A percentile compares a stretch with the other conserved stretches of the same genome.
Evolutionary conservation across 2,329 filamentous ascomycete species (phyloP).

Genomic region (Hypoxylon rubiginosum): DNA sequence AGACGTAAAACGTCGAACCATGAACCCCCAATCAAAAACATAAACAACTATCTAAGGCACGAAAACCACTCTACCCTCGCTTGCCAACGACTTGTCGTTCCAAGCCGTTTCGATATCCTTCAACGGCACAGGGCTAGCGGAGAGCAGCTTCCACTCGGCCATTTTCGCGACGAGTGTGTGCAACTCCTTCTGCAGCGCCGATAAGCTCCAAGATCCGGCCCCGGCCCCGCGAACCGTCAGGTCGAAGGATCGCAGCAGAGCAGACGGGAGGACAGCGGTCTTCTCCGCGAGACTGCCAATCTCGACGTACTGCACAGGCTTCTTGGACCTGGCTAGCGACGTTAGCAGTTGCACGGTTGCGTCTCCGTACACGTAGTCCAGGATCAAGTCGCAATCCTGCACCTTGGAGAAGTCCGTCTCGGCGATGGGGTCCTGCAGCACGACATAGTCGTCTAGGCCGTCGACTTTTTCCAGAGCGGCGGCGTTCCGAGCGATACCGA

Average conservation of each 20-base stretch:
- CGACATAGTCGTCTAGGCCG: constrained; percentile 60
- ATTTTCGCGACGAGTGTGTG: constrained; percentile 50
- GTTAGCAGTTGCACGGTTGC: constrained; percentile 58
- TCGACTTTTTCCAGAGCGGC: constrained; percentile 57
- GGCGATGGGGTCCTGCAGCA: constrained; percentile 56
- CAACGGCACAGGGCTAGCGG: constrained; percentile 46
- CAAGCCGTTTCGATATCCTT: constrained; percentile 53
- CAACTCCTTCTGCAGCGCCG: constrained; percentile 50
- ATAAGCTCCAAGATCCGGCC: constrained; percentile 58
- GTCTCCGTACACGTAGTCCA: constrained; percentile 70
- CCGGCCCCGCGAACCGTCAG: constrained; percentile 63
- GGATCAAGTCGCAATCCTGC: constrained; percentile 63
- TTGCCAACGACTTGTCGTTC: constrained; percentile 46
- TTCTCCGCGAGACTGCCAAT: constrained; percentile 61
- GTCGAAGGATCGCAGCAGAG: constrained; percentile 62
- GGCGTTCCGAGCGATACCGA: constrained; percentile 65
- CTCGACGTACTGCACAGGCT: constrained; percentile 66
- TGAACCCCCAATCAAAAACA: too few relatives aligned
- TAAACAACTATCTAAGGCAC: constrained; percentile 34
- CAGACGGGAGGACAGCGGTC: constrained; percentile 57
- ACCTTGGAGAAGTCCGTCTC: constrained; percentile 62
- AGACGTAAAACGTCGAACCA: background rate
- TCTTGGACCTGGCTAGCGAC: constrained; percentile 54
- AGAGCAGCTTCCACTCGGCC: constrained; percentile 48
- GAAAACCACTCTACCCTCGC: constrained; percentile 48